These are phyloP conservation scores for Schizophyllum commune DNA, from an alignment of 1,284 basidiomycete species.

Conservation along the genomic window DNA sequence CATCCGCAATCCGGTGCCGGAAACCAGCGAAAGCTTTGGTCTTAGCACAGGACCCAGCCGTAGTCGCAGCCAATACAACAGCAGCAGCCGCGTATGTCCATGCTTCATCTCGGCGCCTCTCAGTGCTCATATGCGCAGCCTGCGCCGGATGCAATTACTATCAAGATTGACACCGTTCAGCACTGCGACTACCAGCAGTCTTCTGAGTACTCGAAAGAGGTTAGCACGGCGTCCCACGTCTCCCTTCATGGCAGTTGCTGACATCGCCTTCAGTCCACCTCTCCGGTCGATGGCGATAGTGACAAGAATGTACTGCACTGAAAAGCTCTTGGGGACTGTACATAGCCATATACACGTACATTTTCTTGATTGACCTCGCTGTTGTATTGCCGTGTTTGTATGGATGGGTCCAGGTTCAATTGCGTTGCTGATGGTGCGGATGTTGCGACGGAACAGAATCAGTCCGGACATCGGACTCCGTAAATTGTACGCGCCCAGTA, in stretches of 20 bases:
- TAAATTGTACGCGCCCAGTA: not conserved
- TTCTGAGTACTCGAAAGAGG: not conserved
- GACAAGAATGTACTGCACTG: too few relatives aligned
- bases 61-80: not conserved
- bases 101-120: not conserved
- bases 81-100: not conserved
- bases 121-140: not conserved
- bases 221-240: not conserved
- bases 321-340: too few relatives aligned
- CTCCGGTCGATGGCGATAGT: too few relatives aligned
- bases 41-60: not conserved
- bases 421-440: not conserved
- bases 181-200: not conserved
- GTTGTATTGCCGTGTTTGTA: not conserved
- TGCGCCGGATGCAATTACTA: not conserved
- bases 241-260: not conserved
- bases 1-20: conserved; percentile 3
- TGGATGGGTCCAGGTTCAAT: not conserved
- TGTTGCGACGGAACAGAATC: not conserved
- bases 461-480: not conserved
- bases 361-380: not conserved
- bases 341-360: not conserved
- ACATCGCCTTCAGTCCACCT: not conserved
- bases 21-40: not conserved
- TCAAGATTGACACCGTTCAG: not conserved